Conservation (phyloP, 164 flowering plant species). For the Dillenia turbinata region DNA sequence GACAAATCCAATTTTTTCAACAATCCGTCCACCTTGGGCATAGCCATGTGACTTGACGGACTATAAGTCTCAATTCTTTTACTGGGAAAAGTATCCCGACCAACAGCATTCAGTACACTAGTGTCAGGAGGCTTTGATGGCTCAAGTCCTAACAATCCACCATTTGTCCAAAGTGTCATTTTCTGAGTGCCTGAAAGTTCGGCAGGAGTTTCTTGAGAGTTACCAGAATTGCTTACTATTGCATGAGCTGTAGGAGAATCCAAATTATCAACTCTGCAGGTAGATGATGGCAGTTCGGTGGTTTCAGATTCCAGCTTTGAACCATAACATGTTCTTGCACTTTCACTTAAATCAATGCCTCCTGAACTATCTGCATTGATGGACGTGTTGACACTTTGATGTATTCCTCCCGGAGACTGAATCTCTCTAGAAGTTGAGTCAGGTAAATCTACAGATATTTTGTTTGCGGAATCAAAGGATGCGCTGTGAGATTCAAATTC, state of each 20-base stretch:
- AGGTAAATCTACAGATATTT: slow-evolving; percentile 9
- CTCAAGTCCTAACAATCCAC: slow-evolving; percentile 78
- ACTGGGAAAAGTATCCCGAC: slow-evolving; percentile 11
- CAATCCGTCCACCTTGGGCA: slow-evolving; percentile 9
- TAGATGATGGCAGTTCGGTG: slow-evolving; percentile 19
- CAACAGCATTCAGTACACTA: slow-evolving; percentile 21
- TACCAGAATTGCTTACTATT: slow-evolving; percentile 14
- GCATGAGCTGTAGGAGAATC: slow-evolving; percentile 11
- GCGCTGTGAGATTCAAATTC: slow-evolving; percentile 20
- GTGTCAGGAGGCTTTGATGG: slow-evolving; percentile 90
- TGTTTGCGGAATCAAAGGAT: slow-evolving; percentile 17
- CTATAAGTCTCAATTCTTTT: slow-evolving; percentile 13
- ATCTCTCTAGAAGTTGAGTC: slow-evolving; percentile 17
- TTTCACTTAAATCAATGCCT: slow-evolving; percentile 11
- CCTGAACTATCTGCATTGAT: slow-evolving; percentile 15
- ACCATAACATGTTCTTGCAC: slow-evolving; percentile 15
- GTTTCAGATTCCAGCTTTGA: slow-evolving; percentile 23
- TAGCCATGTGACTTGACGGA: slow-evolving; percentile 9
- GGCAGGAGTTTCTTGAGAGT: slow-evolving; percentile 24
- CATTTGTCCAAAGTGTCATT: slow-evolving; percentile 80
- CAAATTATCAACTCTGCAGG: slow-evolving; percentile 15
- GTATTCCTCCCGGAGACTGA: slow-evolving; percentile 16
- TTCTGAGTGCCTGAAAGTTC: slow-evolving; percentile 28
- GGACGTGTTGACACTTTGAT: slow-evolving; percentile 17
- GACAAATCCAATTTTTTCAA: slow-evolving; percentile 8